phyloP scores from a whole-genome alignment of 352 stramenopile species.

The Phytopythium helicoides region DNA sequence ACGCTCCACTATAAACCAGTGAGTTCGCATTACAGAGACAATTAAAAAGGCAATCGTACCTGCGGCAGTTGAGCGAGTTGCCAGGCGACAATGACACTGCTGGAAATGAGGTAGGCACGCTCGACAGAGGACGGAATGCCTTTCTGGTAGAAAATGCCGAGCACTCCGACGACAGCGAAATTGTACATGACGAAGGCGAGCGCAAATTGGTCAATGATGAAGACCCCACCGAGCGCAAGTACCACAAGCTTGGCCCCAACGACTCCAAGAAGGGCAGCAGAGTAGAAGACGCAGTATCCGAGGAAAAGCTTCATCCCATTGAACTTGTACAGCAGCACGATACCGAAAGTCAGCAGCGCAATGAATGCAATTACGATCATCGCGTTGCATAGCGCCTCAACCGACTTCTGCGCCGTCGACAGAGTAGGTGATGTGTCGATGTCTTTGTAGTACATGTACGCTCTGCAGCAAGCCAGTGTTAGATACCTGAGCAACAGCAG shows the following conservation, averaged over 20 bases:
- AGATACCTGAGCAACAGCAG: neutral
- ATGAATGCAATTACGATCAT: constrained; percentile 82
- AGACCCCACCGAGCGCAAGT: constrained; percentile 44
- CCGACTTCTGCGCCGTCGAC: constrained; percentile 41
- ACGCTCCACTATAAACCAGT: constrained; percentile 60
- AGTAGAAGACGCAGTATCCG: constrained; percentile 80
- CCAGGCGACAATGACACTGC: constrained; percentile 96
- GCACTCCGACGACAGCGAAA: constrained; percentile 79
- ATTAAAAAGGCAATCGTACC: constrained; percentile 51
- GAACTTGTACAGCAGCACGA: constrained; percentile 85
- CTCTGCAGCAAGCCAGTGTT: constrained; percentile 17
- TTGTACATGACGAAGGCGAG: constrained; percentile 86
- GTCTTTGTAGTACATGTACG: constrained; percentile 82
- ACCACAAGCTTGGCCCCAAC: constrained; percentile 73
- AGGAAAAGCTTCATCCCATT: constrained; percentile 75
- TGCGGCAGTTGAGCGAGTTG: constrained; percentile 95
- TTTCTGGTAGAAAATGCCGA: constrained; percentile 88
- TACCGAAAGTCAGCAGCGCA: constrained; percentile 66
- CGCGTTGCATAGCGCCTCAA: constrained; percentile 71
- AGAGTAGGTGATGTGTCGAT: constrained; percentile 40
- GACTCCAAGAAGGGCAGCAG: constrained; percentile 59
- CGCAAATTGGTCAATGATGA: constrained; percentile 52
- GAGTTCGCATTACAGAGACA: neutral
- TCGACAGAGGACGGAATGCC: constrained; percentile 78
- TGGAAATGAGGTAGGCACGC: constrained; percentile 90